Evolutionary conservation across 805 yeast species (phyloP).

Genomic region (Candida lessepsii): DNA sequence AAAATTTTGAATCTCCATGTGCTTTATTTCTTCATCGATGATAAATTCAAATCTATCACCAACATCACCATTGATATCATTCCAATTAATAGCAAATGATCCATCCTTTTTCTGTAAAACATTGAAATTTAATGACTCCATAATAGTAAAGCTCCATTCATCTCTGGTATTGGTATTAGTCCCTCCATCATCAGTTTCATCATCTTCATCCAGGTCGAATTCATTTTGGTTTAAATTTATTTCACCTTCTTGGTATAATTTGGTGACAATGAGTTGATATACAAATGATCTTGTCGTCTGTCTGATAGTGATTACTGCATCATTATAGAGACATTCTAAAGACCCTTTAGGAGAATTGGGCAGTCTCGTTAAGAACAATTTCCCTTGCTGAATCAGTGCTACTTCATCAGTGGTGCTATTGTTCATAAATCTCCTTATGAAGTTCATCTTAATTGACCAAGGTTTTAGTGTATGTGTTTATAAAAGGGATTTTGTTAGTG

Average conservation of each 20-base stretch:
- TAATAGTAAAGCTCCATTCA: slow-evolving; percentile 71
- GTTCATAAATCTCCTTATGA: slow-evolving; percentile 63
- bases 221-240: slow-evolving; percentile 40
- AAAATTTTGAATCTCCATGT: slow-evolving; percentile 60
- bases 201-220: slow-evolving; percentile 42
- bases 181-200: slow-evolving; percentile 20
- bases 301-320: slow-evolving; percentile 71
- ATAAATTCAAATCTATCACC: slow-evolving; percentile 84
- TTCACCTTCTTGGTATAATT: slow-evolving; percentile 69
- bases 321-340: slow-evolving; percentile 77
- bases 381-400: slow-evolving; percentile 74
- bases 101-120: slow-evolving; percentile 48
- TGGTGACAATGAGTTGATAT: slow-evolving; percentile 69
- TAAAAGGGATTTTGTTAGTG: neutral
- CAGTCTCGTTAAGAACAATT: slow-evolving; percentile 68
- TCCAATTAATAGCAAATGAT: slow-evolving; percentile 68
- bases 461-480: neutral
- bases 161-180: slow-evolving; percentile 42
- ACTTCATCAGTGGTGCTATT: slow-evolving; percentile 58
- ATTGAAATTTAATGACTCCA: slow-evolving; percentile 56
- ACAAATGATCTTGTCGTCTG: slow-evolving; percentile 63
- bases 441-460: slow-evolving; percentile 46
- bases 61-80: slow-evolving; percentile 77
- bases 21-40: slow-evolving; percentile 57
- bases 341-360: slow-evolving; percentile 85